Base-by-base conservation (phyloP, 1,284 basidiomycete species). In the Neotropicomus parvogracilis region DNA sequence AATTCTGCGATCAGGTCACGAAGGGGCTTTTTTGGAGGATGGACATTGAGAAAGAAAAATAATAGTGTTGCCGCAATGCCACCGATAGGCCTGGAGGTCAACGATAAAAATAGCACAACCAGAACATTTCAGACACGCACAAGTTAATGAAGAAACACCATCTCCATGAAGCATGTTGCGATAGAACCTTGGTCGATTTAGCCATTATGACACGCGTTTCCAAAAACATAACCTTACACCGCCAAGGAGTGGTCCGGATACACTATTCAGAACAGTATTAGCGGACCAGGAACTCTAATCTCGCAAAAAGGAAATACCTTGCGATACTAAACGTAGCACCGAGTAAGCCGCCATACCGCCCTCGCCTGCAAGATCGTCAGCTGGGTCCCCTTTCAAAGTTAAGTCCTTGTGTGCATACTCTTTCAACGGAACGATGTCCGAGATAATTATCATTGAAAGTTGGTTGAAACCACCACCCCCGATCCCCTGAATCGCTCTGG, bases 21-120 rank as follows among this genome's bases (percentile, higher is more conserved):
- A 43, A 87, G 62, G 0, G 80, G 70, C 51, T 77, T 74, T 13
- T 78, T 77, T 38, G 78, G 68, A 55, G 79, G 81, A 58, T 93
- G 89, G 40, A 95, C 73, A 58, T 92, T 86, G 36, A 97, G 78
- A 70, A 85, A 89, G 64, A n/a, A n/a, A n/a, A n/a, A n/a, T n/a
- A n/a, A n/a, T 19, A 91, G 64, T 1, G 66, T 67, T 24, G 80
- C 79, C 6, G 91, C 91, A 32, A 88, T 57, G 26, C 81, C 88
- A 16, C 86, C 88, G 1, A 85, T 83, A 1, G 89, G 88, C 32
- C 84, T 86, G 12, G 12, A 46, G 20, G 1, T 33, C 46, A 8
- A 17, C 8, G n/a, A n/a, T 44, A 42, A 48, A 36, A 36, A 8
- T 3, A 35, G 16, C 34, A 5, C 31, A 31, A 33, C 40, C 4